Evolutionary conservation across 257 asterid genomes (phyloP), one percentile per base, ranked within the genome.

Genomic region (Eustoma russellianum): DNA sequence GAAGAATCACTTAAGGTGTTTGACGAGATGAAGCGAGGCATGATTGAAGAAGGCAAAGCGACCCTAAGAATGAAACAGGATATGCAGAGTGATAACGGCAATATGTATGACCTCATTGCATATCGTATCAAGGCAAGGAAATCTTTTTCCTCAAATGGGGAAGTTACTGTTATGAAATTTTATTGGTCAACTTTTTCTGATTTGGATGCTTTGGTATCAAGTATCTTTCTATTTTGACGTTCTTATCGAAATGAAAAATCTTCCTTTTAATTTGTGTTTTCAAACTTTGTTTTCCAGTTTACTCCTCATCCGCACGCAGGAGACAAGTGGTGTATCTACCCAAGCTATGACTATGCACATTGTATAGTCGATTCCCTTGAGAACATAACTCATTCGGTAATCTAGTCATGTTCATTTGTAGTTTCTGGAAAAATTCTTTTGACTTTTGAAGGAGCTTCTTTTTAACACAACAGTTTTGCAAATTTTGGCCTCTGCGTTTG

Each of bases 301-400:
- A 85, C 94, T 17, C 95, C 94, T 71, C 99, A 92, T 72, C 99
- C 99, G 9, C 97, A 92, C 49, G 99, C 97, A 3, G 97, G 99
- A 54, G 95, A 92, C 78, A 85, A 81, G 46, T 92, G 99, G 97
- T 88, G 97, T 72, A 92, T 92, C 70, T 92, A 92, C 68, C 97
- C 99, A 11, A 92, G 99, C 66, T 88, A 92, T 76, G 99, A 92
- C 65, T 92, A 79, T 9, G 85, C 97, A 5, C 97, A 92, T 73
- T 88, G 97, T 75, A 75, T 83, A 53, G 99, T 92, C 38, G 99
- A 92, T 83, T 88, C 99, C 64, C 82, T 88, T 63, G 97, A 92
- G 72, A 79, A 88, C 63, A 67, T 92, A 43, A 92, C 95, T 62
- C 98, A 92, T 67, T 92, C 98, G 76, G 98, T 88, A 74, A 33